Evolutionary conservation across 306 rosid species (phyloP), one percentile per base, ranked within the genome.

Genomic region (Canavalia ensiformis): DNA sequence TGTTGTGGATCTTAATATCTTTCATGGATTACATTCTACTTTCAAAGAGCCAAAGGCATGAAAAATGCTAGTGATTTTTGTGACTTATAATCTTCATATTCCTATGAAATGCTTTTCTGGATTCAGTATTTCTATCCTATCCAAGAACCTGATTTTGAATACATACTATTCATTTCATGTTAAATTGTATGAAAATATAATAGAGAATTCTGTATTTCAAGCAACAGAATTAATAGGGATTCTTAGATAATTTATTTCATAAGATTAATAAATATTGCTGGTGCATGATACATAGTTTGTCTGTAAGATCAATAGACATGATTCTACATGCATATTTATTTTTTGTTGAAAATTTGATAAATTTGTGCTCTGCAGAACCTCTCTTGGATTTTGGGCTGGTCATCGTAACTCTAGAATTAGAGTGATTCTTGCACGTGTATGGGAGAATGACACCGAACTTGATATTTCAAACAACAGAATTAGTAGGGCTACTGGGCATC

Each of bases 381-480:
- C 50, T 69, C 98, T 95, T 65, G 98, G 97, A 69, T 93, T 95
- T 63, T 95, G 97, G 99, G 97, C 99, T 47, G 97, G 99, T 79
- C 98, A 93, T 83, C 91, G 97, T 51, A 95, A 95, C 87, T 95
- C 99, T 74, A 95, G 89, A 82, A 95, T 95, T 77, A 89, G 99
- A 88, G 99, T 95, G 76, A 89, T 93, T 81, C 91, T 95, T 77
- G 99, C 99, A 57, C 94, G 89, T 8, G 91, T 88, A 12, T 95
- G 99, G 99, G 97, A 93, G 80, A 95, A 95, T 83, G 99, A 95
- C 75, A 95, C 98, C 1, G 98, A 95, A 74, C 98, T 95, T 70
- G 96, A 95, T 72, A 90, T 95, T 73, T 86, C 94, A 64, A 95
- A 89, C 87, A 91, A 93, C 87, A 88, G 98, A 89, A 95, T 95